Evolutionary conservation across 192 early-diverging fungal genomes (phyloP).

Genomic region (Borealophlyctis nickersoniae): DNA sequence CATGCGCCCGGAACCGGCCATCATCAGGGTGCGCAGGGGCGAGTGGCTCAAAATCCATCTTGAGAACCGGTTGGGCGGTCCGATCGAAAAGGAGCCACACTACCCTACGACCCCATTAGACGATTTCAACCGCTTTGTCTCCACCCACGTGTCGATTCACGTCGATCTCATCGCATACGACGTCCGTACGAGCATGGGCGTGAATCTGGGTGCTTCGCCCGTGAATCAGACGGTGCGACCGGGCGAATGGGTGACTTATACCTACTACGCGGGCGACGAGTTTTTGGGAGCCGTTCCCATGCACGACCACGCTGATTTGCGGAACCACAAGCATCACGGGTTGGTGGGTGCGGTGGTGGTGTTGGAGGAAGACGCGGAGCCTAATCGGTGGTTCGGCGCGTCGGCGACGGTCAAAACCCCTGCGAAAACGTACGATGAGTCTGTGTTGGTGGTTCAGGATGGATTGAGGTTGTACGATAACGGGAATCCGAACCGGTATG

Average conservation of each 20-base stretch:
- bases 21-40: constrained; percentile 3
- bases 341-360: constrained; percentile 4
- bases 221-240: neutral
- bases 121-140: neutral
- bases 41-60: neutral
- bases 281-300: neutral
- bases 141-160: neutral
- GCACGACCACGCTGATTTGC: constrained; percentile 8
- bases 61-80: neutral
- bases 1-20: constrained; percentile 2
- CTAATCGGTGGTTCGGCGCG: constrained; percentile 10
- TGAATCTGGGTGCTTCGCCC: neutral
- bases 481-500: too few relatives aligned
- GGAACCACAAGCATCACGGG: constrained; percentile 9
- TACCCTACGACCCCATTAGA: neutral
- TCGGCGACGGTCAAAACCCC: neutral
- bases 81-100: neutral
- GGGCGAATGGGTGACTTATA: neutral
- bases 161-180: neutral
- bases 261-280: constrained; percentile 3
- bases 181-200: neutral
- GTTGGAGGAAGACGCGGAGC: neutral
- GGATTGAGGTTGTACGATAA: constrained; percentile 2
- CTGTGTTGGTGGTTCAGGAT: constrained; percentile 3
- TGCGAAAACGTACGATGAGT: neutral